Percentiles rank a stretch among this genome's conserved stretches.
Conservation (phyloP, 2,329 filamentous ascomycete genomes). For the Pseudocercospora musae region DNA sequence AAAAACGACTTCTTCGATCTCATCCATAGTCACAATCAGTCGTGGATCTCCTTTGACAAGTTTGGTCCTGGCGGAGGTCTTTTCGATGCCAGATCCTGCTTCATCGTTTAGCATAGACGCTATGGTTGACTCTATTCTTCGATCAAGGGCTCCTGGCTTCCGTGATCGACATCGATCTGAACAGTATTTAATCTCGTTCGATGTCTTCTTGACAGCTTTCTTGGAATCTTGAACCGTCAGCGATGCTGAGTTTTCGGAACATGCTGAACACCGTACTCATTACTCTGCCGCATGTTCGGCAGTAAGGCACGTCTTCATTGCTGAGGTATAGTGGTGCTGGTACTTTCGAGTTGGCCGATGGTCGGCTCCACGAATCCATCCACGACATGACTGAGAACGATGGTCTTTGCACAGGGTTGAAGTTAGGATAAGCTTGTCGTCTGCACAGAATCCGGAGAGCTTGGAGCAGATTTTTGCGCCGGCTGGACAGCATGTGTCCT, state of each 20-base stretch:
- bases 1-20: slow-evolving; percentile 53
- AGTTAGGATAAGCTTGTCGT: background rate
- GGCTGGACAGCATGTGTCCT: background rate
- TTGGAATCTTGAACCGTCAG: slow-evolving; percentile 15
- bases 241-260: background rate
- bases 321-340: slow-evolving; percentile 48
- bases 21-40: slow-evolving; percentile 46
- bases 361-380: slow-evolving; percentile 45
- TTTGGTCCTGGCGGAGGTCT: slow-evolving; percentile 33
- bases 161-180: slow-evolving; percentile 53
- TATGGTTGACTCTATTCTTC: slow-evolving; percentile 53
- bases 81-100: slow-evolving; percentile 33
- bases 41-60: slow-evolving; percentile 49
- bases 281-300: slow-evolving; percentile 55
- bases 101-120: slow-evolving; percentile 40
- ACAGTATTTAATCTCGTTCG: slow-evolving; percentile 53
- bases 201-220: slow-evolving; percentile 28
- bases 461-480: background rate
- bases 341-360: slow-evolving; percentile 25
- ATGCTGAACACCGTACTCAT: slow-evolving; percentile 40
- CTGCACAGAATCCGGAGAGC: background rate
- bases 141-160: slow-evolving; percentile 45
- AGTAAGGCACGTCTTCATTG: slow-evolving; percentile 52
- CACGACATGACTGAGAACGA: slow-evolving; percentile 41
- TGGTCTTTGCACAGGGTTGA: background rate